Evolutionary conservation across 208 protist species (phyloP).

Genomic region (Phytomonas sp.): DNA sequence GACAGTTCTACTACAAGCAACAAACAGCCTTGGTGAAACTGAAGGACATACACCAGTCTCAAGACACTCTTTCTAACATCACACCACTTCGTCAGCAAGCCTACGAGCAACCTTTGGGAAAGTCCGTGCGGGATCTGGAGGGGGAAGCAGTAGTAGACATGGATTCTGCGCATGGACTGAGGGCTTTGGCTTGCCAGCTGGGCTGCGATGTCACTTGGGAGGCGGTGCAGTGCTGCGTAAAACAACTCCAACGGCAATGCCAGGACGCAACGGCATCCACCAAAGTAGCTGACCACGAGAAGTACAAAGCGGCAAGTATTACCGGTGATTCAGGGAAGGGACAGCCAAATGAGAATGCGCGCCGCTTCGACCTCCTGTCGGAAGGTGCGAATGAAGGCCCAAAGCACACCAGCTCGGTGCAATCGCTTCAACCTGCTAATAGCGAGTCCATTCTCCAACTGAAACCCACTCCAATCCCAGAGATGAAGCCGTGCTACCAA

Average conservation of each 20-base stretch:
- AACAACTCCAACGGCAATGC: not conserved
- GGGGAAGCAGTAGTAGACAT: not conserved
- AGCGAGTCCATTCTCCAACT: not conserved
- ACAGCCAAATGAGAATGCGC: not conserved
- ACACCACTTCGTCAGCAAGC: not conserved
- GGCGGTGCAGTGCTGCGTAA: not conserved
- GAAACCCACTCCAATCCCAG: not conserved
- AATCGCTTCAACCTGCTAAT: not conserved
- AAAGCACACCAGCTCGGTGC: not conserved
- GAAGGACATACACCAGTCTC: not conserved
- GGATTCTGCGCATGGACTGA: not conserved
- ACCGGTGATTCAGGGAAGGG: slow-evolving; percentile 16
- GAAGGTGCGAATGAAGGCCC: not conserved
- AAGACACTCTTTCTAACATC: not conserved
- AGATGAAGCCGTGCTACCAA: not conserved
- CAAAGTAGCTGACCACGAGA: not conserved
- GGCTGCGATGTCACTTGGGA: not conserved
- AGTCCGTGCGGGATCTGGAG: not conserved
- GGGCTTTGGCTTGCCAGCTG: not conserved
- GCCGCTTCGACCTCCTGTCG: not conserved
- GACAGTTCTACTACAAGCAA: not conserved
- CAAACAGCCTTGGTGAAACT: not conserved
- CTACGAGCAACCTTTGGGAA: not conserved
- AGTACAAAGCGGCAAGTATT: not conserved
- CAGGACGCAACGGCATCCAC: not conserved